Conservation (phyloP, 768 basidiomycete genomes). For the Macrolepiota fuliginosa region DNA sequence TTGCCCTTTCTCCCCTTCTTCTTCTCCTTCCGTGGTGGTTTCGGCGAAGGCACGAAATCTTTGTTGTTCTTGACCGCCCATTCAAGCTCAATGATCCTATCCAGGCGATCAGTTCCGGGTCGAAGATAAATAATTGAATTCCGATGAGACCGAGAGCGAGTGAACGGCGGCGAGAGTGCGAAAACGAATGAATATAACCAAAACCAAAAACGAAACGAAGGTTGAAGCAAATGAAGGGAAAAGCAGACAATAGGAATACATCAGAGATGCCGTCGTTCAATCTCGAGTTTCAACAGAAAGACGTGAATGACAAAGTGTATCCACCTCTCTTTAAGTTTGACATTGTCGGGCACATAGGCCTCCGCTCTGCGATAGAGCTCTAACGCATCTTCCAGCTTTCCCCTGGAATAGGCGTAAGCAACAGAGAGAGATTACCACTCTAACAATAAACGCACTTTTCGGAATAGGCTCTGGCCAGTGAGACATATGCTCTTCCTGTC, state of each 20-base stretch:
- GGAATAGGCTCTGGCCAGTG: constrained; percentile 76
- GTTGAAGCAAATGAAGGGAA: constrained; percentile 32
- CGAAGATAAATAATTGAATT: background rate
- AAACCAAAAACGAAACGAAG: constrained; percentile 30
- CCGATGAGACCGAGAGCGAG: constrained; percentile 16
- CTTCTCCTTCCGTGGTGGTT: constrained; percentile 38
- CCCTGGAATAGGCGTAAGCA: constrained; percentile 37
- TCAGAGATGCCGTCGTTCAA: constrained; percentile 29
- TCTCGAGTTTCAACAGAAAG: constrained; percentile 47
- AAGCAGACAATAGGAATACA: constrained; percentile 15
- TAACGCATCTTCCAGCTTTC: constrained; percentile 76
- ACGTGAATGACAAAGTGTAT: constrained; percentile 68
- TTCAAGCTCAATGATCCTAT: constrained; percentile 81
- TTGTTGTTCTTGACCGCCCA: constrained; percentile 67
- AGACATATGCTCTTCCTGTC: constrained; percentile 81
- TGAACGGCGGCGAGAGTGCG: constrained; percentile 19
- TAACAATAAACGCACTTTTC: constrained; percentile 56
- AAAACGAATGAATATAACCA: background rate
- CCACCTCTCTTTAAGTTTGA: constrained; percentile 86
- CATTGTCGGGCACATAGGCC: constrained; percentile 81
- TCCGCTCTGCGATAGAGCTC: constrained; percentile 83
- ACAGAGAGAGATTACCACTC: background rate
- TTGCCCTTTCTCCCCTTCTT: constrained; percentile 28
- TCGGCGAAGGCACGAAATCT: constrained; percentile 59
- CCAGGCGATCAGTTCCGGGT: background rate